Evolutionary conservation across 768 basidiomycete species (phyloP).

Genomic region (Tricholoma furcatifolium): DNA sequence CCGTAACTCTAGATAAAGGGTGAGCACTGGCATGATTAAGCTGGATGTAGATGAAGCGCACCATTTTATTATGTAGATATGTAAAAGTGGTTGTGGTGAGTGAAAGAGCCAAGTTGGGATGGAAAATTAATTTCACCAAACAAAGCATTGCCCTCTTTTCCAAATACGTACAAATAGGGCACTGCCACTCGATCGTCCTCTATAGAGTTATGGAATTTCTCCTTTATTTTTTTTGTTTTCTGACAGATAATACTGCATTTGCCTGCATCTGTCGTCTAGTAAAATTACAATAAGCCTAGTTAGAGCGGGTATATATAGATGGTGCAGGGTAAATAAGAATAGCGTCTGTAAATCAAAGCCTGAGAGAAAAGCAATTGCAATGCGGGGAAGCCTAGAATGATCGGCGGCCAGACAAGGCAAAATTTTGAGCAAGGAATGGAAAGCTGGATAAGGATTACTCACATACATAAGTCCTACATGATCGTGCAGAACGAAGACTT

Average conservation of each 20-base stretch:
- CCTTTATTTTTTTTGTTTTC: too few species aligned
- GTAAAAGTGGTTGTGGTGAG: slow-evolving; percentile 16
- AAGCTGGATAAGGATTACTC: neutral
- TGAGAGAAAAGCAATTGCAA: slow-evolving; percentile 5
- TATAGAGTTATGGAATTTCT: neutral
- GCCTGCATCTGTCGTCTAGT: neutral
- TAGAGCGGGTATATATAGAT: slow-evolving; percentile 19
- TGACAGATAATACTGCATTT: slow-evolving; percentile 6
- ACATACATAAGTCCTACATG: slow-evolving; percentile 32
- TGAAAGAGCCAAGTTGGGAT: slow-evolving; percentile 17
- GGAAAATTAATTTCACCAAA: slow-evolving; percentile 21
- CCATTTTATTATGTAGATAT: slow-evolving; percentile 25
- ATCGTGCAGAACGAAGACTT: slow-evolving; percentile 30
- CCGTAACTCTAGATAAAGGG: slow-evolving; percentile 38
- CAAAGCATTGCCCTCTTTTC: slow-evolving; percentile 10
- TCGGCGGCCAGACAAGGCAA: neutral
- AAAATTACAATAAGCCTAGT: slow-evolving; percentile 16
- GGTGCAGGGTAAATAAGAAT: slow-evolving; percentile 17
- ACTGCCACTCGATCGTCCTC: slow-evolving; percentile 18
- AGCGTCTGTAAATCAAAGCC: slow-evolving; percentile 12
- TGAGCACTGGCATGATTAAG: neutral
- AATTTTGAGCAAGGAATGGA: slow-evolving; percentile 1
- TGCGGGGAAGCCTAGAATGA: neutral
- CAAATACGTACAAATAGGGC: slow-evolving; percentile 25
- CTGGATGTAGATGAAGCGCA: slow-evolving; percentile 3